These are phyloP conservation scores for Didymosphaeria variabile DNA, from an alignment of 2,329 filamentous ascomycete species.

Conservation along the genomic window DNA sequence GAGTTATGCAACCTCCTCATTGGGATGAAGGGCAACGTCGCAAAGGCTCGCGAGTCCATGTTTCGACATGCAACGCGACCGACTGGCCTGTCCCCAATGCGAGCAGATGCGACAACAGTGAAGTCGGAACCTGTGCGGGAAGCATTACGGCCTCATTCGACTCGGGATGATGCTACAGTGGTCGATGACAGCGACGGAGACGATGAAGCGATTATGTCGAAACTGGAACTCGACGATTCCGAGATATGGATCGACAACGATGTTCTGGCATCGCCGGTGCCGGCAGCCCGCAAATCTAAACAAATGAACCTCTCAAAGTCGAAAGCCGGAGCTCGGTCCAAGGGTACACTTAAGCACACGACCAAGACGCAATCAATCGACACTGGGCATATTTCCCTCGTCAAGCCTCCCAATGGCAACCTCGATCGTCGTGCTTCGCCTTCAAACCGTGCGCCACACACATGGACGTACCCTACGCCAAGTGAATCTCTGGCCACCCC, in stretches of 20 bases:
- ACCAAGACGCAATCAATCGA: background rate
- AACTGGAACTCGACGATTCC: slow-evolving; percentile 27
- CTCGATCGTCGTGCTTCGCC: background rate
- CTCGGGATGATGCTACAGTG: background rate
- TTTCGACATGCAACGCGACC: background rate
- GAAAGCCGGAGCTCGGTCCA: background rate
- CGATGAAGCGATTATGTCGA: slow-evolving; percentile 22
- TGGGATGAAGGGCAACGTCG: slow-evolving; percentile 20
- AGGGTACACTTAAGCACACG: background rate
- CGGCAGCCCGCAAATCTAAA: background rate
- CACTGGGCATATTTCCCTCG: background rate
- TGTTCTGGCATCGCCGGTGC: slow-evolving; percentile 2
- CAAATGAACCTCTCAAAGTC: background rate
- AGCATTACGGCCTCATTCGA: background rate
- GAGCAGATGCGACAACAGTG: background rate
- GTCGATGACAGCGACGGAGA: slow-evolving; percentile 7
- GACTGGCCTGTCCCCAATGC: background rate
- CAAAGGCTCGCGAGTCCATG: slow-evolving; percentile 9
- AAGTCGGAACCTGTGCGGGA: background rate
- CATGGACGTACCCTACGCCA: background rate
- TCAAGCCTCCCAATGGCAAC: background rate
- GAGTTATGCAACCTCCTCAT: slow-evolving; percentile 29
- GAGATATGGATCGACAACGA: slow-evolving; percentile 27
- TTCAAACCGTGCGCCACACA: background rate
- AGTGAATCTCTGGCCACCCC: background rate